Evolutionary conservation across 139 green algal species (phyloP).

Genomic region (Nannochloris sp.): DNA sequence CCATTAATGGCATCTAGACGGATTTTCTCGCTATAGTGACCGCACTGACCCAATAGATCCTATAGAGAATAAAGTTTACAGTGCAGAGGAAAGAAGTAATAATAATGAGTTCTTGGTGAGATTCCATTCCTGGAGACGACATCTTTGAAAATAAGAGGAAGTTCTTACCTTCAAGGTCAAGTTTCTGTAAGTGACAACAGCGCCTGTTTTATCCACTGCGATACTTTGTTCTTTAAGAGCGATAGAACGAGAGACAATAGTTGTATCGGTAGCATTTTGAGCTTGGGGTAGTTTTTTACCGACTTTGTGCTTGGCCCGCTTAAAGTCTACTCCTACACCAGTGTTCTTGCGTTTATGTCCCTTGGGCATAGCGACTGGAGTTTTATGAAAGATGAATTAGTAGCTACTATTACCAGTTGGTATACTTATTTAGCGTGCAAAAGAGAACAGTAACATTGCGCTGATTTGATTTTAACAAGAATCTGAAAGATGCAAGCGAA

Average conservation of each 20-base stretch:
- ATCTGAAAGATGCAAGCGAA: too few relatives aligned
- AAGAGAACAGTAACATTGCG: too few relatives aligned
- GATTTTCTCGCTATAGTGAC: constrained; percentile 71
- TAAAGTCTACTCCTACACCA: constrained; percentile 70
- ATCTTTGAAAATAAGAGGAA: neutral
- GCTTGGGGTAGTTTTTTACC: constrained; percentile 74
- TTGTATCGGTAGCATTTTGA: constrained; percentile 73
- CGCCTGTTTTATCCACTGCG: constrained; percentile 47
- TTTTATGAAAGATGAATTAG: too few relatives aligned
- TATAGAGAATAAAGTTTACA: constrained; percentile 13
- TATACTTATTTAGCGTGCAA: neutral
- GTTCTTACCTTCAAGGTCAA: constrained; percentile 78
- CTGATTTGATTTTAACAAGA: too few relatives aligned
- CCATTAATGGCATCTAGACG: constrained; percentile 55
- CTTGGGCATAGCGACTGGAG: constrained; percentile 2
- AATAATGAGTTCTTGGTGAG: neutral
- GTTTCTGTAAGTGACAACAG: constrained; percentile 61
- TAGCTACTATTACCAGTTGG: neutral
- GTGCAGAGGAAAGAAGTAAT: neutral
- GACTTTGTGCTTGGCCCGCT: constrained; percentile 73
- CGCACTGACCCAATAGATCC: constrained; percentile 69
- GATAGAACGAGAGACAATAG: constrained; percentile 54
- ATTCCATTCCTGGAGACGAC: neutral
- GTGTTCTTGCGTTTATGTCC: constrained; percentile 10
- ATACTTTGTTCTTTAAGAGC: constrained; percentile 58